Evolutionary conservation across 177 flowering plant genomes (phyloP), one percentile per base, ranked within the genome.

Genomic region (Tripterygium wilfordii): DNA sequence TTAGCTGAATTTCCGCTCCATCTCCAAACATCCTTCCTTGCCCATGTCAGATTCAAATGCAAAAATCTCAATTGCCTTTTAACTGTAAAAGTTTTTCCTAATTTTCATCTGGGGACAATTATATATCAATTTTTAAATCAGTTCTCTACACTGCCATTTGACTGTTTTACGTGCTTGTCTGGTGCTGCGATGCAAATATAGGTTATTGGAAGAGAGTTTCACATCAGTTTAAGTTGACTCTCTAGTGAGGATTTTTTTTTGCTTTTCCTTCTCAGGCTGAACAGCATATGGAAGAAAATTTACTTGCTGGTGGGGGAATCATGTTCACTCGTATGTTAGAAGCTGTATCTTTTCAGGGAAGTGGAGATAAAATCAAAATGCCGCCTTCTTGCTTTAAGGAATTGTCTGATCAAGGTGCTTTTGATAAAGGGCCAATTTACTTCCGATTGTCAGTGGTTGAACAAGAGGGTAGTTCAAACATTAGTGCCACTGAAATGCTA

Each of bases 361-460:
- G 12, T 70, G 98, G 96, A 57, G 98, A 91, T 63, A 91, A 88
- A 65, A 91, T 91, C 51, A 91, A 85, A 68, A 53, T 91, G 42
- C 95, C 98, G 3, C 78, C 84, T 19, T 85, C 96, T n/a, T 75
- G 90, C 66, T 88, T 91, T 70, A 70, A 71, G 4, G 94, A 85
- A 61, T 62, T 91, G 57, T 88, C 96, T 32, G 82, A 81, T 61
- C 92, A 88, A 63, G 86, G 90, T 47, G 95, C 91, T 51, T 72
- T 91, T 24, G 96, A 91, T 62, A 85, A 91, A 63, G 96, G 98
- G 12, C 98, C 98, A 1, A 44, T 88, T 61, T 77, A 85, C 66
- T 91, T 91, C 52, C 66, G 46, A 33, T 32, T 91, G 29, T 75
- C 88, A 29, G 64, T 78, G 19, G 58, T 71, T 60, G 64, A 72